Evolutionary conservation across 2,329 filamentous ascomycete species (phyloP), one percentile per base, ranked within the genome.

Genomic region (Raffaelea arxii): DNA sequence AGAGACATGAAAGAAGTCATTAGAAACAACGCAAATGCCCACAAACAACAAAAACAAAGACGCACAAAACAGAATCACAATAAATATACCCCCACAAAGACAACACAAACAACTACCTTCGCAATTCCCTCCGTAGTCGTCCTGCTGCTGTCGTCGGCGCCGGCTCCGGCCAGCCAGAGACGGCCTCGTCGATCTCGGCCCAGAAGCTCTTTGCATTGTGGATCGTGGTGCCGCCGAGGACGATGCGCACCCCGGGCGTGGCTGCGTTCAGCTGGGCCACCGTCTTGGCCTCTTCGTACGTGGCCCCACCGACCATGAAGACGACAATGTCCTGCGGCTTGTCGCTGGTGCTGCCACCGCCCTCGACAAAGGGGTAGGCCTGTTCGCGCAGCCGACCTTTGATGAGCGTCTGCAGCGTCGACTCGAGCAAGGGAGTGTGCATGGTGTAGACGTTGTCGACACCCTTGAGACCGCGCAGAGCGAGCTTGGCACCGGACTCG

Each of bases 361-460:
- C 88, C 55, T 97, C 92, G 5, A 97, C 78, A 59, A 97, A 98
- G 0, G 92, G 94, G 59, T 94, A 97, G 51, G 92, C 80, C 53
- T 89, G 78, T 58, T 94, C 87, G 57, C 81, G 84, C 49, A 98
- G 66, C 25, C 86, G 80, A 1, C 92, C 94, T 61, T 95, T 96
- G 68, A 97, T 90, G 44, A 98, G 71, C 56, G 91, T 91, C 60
- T 96, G 91, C 18, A 98, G 68, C 1, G 89, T 97, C 22, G 78
- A 77, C 62, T 96, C 90, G 16, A 98, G 66, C 21, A 88, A 75
- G 0, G 94, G 89, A 6, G 88, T 94, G 63, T 98, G 92, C 62
- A 98, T 94, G 0, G 92, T 98, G 63, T 98, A 98, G 24, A 98
- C 92, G 57, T 98, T 98, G 63, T 98, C 94, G 1, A 98, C 92